These are phyloP conservation scores for Coemansia sp. DNA, from an alignment of 192 early-diverging fungal species.

Conservation along the genomic window DNA sequence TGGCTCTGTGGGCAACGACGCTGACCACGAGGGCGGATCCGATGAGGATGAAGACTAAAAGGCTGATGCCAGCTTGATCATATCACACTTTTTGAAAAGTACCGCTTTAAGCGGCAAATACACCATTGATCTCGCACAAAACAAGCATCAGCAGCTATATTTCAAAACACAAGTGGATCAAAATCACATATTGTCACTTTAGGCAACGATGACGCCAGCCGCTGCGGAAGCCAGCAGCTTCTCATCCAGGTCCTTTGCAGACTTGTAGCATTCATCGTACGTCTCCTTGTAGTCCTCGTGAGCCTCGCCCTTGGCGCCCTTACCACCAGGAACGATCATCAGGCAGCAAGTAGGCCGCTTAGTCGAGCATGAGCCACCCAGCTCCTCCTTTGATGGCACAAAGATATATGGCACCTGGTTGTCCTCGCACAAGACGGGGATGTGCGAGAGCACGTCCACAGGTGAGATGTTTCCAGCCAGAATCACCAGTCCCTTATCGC, in stretches of 20 bases:
- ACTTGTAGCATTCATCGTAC: slow-evolving; percentile 76
- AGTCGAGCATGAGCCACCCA: slow-evolving; percentile 87
- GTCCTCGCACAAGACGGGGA: slow-evolving; percentile 98
- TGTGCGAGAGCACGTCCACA: slow-evolving; percentile 94
- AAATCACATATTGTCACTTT: background rate
- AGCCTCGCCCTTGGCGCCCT: slow-evolving; percentile 65
- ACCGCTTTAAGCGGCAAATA: slow-evolving; percentile 8
- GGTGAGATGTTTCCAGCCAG: slow-evolving; percentile 97
- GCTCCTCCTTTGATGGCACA: slow-evolving; percentile 93
- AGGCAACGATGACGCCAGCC: slow-evolving; percentile 19
- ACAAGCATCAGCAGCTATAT: background rate
- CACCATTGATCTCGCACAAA: background rate
- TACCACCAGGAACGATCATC: slow-evolving; percentile 83
- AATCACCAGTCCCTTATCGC: slow-evolving; percentile 89
- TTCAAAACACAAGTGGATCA: background rate
- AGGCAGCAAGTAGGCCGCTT: slow-evolving; percentile 93
- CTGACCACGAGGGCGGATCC: slow-evolving; percentile 1
- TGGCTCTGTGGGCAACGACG: slow-evolving; percentile 15
- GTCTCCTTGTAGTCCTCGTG: slow-evolving; percentile 83
- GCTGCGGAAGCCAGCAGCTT: slow-evolving; percentile 59
- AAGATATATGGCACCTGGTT: slow-evolving; percentile 91
- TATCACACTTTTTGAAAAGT: background rate
- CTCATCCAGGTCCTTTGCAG: slow-evolving; percentile 76
- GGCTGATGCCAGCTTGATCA: background rate
- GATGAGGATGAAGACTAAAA: slow-evolving; percentile 14